These are phyloP conservation scores for Yarrowia deformans DNA, from an alignment of 805 yeast species.

Conservation along the genomic window DNA sequence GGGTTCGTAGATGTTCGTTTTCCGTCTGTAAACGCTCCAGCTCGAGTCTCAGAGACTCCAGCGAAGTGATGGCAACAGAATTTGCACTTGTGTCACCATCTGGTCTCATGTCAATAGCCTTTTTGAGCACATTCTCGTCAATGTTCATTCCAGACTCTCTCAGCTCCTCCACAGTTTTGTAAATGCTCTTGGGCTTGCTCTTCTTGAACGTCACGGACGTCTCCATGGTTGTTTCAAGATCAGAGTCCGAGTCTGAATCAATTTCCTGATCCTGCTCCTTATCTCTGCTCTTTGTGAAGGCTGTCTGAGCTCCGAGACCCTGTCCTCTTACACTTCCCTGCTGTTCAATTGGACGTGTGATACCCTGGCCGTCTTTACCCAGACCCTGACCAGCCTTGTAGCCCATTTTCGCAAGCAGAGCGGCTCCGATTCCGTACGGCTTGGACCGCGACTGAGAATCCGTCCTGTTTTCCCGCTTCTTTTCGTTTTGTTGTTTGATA, in stretches of 20 bases:
- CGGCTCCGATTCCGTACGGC: constrained; percentile 87
- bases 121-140: constrained; percentile 24
- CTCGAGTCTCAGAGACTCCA: constrained; percentile 24
- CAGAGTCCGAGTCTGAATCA: constrained; percentile 18
- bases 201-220: constrained; percentile 17
- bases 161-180: constrained; percentile 47
- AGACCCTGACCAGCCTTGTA: constrained; percentile 83
- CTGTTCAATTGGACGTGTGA: constrained; percentile 79
- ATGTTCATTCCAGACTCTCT: constrained; percentile 47
- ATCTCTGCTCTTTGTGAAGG: constrained; percentile 5
- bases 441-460: constrained; percentile 3
- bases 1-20: constrained; percentile 21
- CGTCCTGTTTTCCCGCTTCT: constrained; percentile 18
- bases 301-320: constrained; percentile 61
- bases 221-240: neutral
- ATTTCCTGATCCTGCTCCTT: neutral
- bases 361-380: constrained; percentile 78
- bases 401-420: constrained; percentile 82
- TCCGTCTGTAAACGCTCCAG: constrained; percentile 20
- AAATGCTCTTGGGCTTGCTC: constrained; percentile 43
- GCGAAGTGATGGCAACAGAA: constrained; percentile 25
- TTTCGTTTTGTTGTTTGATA: constrained; percentile 24
- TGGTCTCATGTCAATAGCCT: constrained; percentile 24
- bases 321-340: constrained; percentile 67
- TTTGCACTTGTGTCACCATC: neutral